These are phyloP conservation scores for Ilyonectria sp. DNA, from an alignment of 2,329 filamentous ascomycete species.

Conservation along the genomic window DNA sequence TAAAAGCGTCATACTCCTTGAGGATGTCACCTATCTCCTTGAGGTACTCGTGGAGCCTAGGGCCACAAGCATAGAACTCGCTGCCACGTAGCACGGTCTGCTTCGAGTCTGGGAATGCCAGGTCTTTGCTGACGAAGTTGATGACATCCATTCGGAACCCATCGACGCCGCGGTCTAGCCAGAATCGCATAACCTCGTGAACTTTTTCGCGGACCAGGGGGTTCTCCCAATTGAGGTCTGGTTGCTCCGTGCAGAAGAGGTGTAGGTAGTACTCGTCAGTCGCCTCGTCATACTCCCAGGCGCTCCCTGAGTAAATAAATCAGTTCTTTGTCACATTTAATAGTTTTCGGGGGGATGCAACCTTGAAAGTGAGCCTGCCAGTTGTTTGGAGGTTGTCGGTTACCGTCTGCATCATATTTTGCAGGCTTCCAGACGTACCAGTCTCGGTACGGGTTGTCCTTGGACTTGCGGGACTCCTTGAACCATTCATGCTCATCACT, in stretches of 20 bases:
- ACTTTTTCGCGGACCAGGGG: slow-evolving; percentile 75
- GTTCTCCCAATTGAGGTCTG: slow-evolving; percentile 86
- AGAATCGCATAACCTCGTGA: slow-evolving; percentile 80
- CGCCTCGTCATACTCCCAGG: slow-evolving; percentile 65
- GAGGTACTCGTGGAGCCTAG: slow-evolving; percentile 63
- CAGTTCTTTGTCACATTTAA: background rate
- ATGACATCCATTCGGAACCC: slow-evolving; percentile 79
- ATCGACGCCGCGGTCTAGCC: slow-evolving; percentile 78
- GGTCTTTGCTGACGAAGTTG: slow-evolving; percentile 77
- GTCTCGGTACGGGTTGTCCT: slow-evolving; percentile 68
- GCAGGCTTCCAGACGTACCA: slow-evolving; percentile 79
- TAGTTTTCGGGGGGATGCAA: slow-evolving; percentile 16
- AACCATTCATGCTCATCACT: slow-evolving; percentile 72
- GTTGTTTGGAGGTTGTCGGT: slow-evolving; percentile 74
- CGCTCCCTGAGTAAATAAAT: slow-evolving; percentile 51
- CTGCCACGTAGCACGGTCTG: slow-evolving; percentile 51
- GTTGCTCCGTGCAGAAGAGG: slow-evolving; percentile 79
- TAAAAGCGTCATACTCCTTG: slow-evolving; percentile 64
- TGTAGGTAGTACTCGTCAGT: slow-evolving; percentile 73
- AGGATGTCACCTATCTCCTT: slow-evolving; percentile 62
- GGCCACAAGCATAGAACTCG: slow-evolving; percentile 69
- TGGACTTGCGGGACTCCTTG: slow-evolving; percentile 67
- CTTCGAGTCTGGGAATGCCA: slow-evolving; percentile 66
- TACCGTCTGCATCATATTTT: slow-evolving; percentile 69
- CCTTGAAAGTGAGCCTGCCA: slow-evolving; percentile 62